Evolutionary conservation across 192 early-diverging fungal species (phyloP).

Genomic region (Mortierella claussenii): DNA sequence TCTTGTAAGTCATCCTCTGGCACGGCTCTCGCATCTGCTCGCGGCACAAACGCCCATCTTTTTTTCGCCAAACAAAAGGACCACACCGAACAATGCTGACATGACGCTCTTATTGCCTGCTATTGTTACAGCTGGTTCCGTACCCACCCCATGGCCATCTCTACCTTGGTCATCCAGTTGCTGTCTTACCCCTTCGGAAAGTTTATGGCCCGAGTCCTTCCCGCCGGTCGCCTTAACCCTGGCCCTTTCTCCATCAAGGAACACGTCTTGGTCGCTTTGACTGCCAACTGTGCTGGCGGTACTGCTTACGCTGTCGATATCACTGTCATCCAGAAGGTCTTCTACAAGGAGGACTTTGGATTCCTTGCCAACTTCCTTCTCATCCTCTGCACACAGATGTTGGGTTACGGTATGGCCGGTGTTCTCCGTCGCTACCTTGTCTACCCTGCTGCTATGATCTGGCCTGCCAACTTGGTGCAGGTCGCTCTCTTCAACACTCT

Average conservation of each 20-base stretch:
- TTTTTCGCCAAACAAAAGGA: background rate
- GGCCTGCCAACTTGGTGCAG: conserved; percentile 81
- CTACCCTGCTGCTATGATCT: conserved; percentile 86
- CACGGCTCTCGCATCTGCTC: too few species aligned
- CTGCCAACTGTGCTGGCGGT: conserved; percentile 59
- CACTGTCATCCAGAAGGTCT: conserved; percentile 65
- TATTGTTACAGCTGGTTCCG: conserved; percentile 52
- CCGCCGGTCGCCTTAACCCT: conserved; percentile 61
- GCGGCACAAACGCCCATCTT: background rate
- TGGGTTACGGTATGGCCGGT: conserved; percentile 77
- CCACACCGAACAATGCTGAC: background rate
- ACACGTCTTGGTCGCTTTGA: conserved; percentile 69
- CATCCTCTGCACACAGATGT: conserved; percentile 65
- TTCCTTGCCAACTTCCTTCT: conserved; percentile 65
- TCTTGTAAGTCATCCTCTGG: conserved; percentile 31
- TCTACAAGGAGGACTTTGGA: conserved; percentile 64
- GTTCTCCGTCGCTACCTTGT: conserved; percentile 84
- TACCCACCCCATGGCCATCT: conserved; percentile 53
- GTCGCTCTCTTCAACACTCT: conserved; percentile 60
- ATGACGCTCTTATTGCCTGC: background rate
- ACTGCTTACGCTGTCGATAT: conserved; percentile 71
- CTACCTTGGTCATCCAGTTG: conserved; percentile 59
- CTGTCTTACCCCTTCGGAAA: conserved; percentile 62
- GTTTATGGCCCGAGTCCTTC: conserved; percentile 55
- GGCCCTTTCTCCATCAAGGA: conserved; percentile 76